Conservation (phyloP, 176 grass and related monocot species). For the Dendrocalamus sinicus region DNA sequence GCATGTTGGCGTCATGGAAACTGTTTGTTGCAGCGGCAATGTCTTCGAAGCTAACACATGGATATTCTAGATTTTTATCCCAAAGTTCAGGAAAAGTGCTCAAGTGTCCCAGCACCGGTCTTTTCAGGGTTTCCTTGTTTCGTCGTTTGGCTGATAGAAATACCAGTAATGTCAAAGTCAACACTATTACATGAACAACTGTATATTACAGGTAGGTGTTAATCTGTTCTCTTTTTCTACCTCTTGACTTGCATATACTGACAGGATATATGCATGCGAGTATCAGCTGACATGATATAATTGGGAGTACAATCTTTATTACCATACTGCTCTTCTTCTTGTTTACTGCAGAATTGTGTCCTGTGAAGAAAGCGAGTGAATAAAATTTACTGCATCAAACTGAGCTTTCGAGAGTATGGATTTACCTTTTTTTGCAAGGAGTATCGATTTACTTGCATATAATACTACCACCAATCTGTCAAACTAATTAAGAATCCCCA, state of each 20-base stretch:
- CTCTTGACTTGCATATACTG: conserved; percentile 29
- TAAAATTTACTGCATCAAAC: neutral
- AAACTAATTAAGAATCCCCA: too few relatives aligned
- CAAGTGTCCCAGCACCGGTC: neutral
- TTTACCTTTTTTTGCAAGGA: too few relatives aligned
- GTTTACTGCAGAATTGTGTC: conserved; percentile 12
- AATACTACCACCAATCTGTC: neutral
- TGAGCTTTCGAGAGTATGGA: neutral
- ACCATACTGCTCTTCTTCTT: neutral
- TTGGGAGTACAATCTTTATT: conserved; percentile 26
- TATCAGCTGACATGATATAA: neutral
- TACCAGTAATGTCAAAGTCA: neutral
- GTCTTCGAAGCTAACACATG: conserved; percentile 15
- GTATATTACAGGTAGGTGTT: neutral
- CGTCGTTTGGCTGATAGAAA: neutral
- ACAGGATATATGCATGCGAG: conserved; percentile 17
- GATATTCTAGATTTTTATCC: conserved; percentile 10
- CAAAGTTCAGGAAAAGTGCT: neutral
- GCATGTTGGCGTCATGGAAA: conserved; percentile 33
- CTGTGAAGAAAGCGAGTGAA: neutral
- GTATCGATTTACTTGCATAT: too few relatives aligned
- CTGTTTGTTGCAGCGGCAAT: conserved; percentile 38
- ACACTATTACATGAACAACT: neutral
- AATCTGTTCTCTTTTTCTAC: neutral
- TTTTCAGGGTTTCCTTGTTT: neutral